These are phyloP conservation scores for Talaromyces proteolyticus DNA, from an alignment of 495 filamentous ascomycete species.

Conservation along the genomic window DNA sequence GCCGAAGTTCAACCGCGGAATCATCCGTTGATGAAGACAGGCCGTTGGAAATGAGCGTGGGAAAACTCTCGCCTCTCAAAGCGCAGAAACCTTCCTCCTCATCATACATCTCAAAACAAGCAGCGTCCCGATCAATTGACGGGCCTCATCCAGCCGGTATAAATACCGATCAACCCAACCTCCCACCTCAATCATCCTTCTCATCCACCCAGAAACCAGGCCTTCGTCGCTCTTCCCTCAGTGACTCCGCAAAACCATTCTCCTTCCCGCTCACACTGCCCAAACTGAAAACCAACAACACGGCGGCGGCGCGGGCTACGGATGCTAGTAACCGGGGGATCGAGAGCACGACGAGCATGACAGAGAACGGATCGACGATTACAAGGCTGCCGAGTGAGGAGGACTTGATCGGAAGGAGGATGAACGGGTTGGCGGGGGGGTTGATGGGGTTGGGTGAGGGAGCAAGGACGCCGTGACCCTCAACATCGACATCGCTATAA, in stretches of 20 bases:
- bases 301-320: background rate
- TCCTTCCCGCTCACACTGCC: background rate
- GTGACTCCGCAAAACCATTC: too few relatives aligned
- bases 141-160: too few relatives aligned
- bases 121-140: too few relatives aligned
- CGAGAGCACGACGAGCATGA: background rate
- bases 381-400: constrained; percentile 76
- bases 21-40: constrained; percentile 74
- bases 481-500: background rate
- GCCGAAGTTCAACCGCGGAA: constrained; percentile 43
- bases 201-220: too few relatives aligned
- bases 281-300: background rate
- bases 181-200: too few relatives aligned
- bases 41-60: constrained; percentile 73
- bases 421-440: constrained; percentile 75
- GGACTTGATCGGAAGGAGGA: constrained; percentile 75
- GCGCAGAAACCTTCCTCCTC: background rate
- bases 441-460: constrained; percentile 62
- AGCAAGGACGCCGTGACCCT: constrained; percentile 25
- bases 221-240: too few relatives aligned
- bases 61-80: constrained; percentile 19
- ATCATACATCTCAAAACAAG: background rate
- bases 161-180: too few relatives aligned
- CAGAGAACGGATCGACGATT: constrained; percentile 20
- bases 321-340: background rate